Evolutionary conservation across 805 yeast genomes (phyloP), one percentile per base, ranked within the genome.

Genomic region (Lipomyces yamanashiensis): DNA sequence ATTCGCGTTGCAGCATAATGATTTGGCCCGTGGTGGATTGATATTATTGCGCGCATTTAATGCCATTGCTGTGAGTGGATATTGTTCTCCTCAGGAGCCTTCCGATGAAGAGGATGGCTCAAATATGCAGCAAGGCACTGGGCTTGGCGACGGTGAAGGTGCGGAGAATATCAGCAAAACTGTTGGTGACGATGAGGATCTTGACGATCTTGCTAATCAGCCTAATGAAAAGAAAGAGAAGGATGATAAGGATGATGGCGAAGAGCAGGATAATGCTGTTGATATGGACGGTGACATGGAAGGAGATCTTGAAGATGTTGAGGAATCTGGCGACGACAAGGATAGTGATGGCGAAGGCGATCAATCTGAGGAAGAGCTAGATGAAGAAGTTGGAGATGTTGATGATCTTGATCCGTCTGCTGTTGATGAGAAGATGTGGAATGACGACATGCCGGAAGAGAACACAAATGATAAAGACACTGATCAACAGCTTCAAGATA

Each of bases 201-300:
- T 93, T 54, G 80, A 87, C 4, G 97, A 92, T 72, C 82, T 84
- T 64, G 85, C 85, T 19, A 77, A 70, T 34, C 63, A 70, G 23
- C 69, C 67, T 7, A 83, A 85, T 69, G 89, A 88, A 70, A 84
- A 85, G 60, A 87, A 87, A 37, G 88, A 90, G 68, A 84, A 87
- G 56, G 84, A 87, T 43, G 84, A 88, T 23, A 82, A 86, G n/a
- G 84, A 85, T 6, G 82, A 85, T 34, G 81, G 82, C 10, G 78
- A 80, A 9, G 88, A 88, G n/a, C 87, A 85, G 8, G 85, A 91
- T 57, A 91, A 90, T 74, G 98, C 98, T 5, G 92, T 90, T 52
- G 96, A 91, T 55, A 89, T 92, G 74, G 96, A 92, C 71, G 97
- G 98, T 41, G 98, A 95, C 71, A 90, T 95, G 96, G 97, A 95